Evolutionary conservation across 2,329 filamentous ascomycete species (phyloP).

Genomic region (Arthrocladium fulminans): DNA sequence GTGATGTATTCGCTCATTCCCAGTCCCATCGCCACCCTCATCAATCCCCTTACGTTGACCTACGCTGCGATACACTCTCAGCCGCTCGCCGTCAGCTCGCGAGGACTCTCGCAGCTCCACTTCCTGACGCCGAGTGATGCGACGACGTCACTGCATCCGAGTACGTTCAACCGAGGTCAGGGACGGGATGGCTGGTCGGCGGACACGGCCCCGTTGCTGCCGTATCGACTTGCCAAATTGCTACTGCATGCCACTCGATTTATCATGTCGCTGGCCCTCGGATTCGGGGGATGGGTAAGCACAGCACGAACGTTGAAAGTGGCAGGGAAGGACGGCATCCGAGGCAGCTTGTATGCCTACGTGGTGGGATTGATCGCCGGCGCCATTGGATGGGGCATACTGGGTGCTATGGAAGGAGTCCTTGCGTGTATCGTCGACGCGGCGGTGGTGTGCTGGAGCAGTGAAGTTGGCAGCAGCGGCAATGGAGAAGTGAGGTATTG

Average conservation of each 20-base stretch:
- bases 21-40: slow-evolving; percentile 73
- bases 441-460: slow-evolving; percentile 87
- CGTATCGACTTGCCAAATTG: slow-evolving; percentile 84
- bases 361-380: slow-evolving; percentile 85
- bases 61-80: slow-evolving; percentile 92
- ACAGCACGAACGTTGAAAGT: slow-evolving; percentile 72
- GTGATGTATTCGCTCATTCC: slow-evolving; percentile 74
- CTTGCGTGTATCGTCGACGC: slow-evolving; percentile 80
- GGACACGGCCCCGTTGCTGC: slow-evolving; percentile 52
- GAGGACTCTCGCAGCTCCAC: slow-evolving; percentile 70
- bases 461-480: slow-evolving; percentile 62
- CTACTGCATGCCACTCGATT: slow-evolving; percentile 83
- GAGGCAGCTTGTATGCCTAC: slow-evolving; percentile 87
- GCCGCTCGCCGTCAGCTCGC: slow-evolving; percentile 65
- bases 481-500: slow-evolving; percentile 67
- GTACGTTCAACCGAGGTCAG: slow-evolving; percentile 30
- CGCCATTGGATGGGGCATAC: slow-evolving; percentile 87
- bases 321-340: slow-evolving; percentile 45
- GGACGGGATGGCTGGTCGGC: slow-evolving; percentile 25
- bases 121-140: slow-evolving; percentile 66
- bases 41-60: slow-evolving; percentile 83
- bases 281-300: slow-evolving; percentile 93
- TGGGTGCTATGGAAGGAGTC: slow-evolving; percentile 84
- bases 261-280: slow-evolving; percentile 81
- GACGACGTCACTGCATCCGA: slow-evolving; percentile 54